Evolutionary conservation across 129 eudicot species (phyloP).

Genomic region (Pulicaria dysenterica): DNA sequence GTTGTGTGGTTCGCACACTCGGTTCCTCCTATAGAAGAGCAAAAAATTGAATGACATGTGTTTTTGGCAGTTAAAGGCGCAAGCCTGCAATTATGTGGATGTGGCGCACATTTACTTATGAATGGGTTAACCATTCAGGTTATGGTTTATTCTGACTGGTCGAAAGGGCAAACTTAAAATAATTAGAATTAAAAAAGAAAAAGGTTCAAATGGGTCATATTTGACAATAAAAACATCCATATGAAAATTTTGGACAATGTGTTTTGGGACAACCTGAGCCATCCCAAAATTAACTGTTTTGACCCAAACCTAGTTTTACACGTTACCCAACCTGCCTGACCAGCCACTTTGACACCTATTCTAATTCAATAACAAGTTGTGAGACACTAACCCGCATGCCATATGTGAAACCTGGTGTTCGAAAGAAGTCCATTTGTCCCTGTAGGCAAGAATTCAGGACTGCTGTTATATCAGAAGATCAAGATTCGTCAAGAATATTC

Average conservation of each 20-base stretch:
- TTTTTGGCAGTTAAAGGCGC: not conserved
- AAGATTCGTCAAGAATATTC: not conserved
- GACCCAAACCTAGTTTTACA: not conserved
- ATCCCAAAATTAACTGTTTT: slow-evolving; percentile 6
- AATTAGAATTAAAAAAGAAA: not conserved
- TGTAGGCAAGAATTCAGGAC: slow-evolving; percentile 43
- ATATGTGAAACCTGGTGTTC: slow-evolving; percentile 64
- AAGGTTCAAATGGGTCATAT: not conserved
- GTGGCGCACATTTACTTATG: not conserved
- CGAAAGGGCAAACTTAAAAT: not conserved
- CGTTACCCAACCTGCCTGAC: slow-evolving; percentile 8
- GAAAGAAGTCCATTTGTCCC: slow-evolving; percentile 96
- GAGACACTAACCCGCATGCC: slow-evolving; percentile 77
- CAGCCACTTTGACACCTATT: not conserved
- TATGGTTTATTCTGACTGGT: not conserved
- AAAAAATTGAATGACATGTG: not conserved
- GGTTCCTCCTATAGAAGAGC: slow-evolving; percentile 67
- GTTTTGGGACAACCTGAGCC: not conserved
- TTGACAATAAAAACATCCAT: not conserved
- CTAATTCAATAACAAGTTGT: not conserved
- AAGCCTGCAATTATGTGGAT: not conserved
- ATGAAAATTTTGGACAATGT: not conserved
- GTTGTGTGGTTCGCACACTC: slow-evolving; percentile 72
- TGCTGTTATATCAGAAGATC: slow-evolving; percentile 29
- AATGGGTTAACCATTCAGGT: not conserved